phyloP scores from a whole-genome alignment of 139 green algal genomes.

The Dunaliella primolecta region DNA sequence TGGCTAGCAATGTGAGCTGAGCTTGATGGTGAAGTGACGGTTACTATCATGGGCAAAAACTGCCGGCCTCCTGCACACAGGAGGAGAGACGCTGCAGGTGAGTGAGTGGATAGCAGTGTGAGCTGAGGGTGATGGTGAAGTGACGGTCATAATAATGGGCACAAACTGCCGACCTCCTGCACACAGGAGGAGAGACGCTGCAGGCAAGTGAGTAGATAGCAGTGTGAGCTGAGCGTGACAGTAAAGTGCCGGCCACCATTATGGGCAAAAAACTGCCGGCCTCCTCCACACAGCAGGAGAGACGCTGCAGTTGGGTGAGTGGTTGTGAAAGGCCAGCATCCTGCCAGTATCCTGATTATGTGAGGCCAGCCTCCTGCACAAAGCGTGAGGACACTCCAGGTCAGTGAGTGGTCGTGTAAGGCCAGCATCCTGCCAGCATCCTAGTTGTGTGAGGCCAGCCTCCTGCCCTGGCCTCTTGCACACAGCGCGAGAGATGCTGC shows the following conservation, averaged over 20 bases:
- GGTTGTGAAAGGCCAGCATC: neutral
- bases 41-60: too few relatives aligned
- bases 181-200: neutral
- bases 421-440: neutral
- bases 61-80: constrained; percentile 32
- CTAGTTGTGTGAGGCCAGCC: too few relatives aligned
- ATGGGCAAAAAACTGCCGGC: neutral
- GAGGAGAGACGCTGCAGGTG: constrained; percentile 25
- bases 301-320: neutral
- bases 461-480: too few relatives aligned
- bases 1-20: neutral
- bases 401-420: neutral
- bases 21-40: constrained; percentile 26
- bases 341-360: neutral
- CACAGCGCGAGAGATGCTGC: too few relatives aligned
- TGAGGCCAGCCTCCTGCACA: too few relatives aligned
- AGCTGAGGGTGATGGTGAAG: constrained; percentile 14
- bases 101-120: neutral
- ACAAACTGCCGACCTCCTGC: neutral
- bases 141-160: too few relatives aligned
- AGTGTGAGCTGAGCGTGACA: neutral
- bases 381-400: too few relatives aligned
- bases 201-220: neutral
- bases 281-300: neutral
- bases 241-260: constrained; percentile 31